Percentiles rank a stretch among this genome's conserved stretches.
These are phyloP conservation scores for Sanghuangporus baumii DNA, from an alignment of 1,284 basidiomycete species.

Conservation along the genomic window DNA sequence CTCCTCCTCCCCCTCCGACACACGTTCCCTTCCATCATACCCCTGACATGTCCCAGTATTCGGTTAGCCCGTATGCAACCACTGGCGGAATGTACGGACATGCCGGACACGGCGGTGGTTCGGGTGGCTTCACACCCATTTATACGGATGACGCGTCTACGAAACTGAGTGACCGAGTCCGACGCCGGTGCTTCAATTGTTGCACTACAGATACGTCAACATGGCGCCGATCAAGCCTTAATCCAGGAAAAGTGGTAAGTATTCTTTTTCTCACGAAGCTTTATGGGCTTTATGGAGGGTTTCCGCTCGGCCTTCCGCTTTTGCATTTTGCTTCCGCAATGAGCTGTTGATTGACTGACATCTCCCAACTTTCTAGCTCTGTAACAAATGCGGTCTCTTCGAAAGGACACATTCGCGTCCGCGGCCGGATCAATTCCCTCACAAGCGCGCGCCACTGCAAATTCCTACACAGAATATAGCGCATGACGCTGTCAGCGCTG, in stretches of 20 bases:
- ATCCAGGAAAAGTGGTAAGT: conserved; percentile 76
- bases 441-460: conserved; percentile 66
- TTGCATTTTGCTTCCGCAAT: background rate
- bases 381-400: conserved; percentile 81
- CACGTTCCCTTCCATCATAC: conserved; percentile 25
- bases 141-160: conserved; percentile 73
- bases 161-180: conserved; percentile 68
- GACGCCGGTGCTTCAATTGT: conserved; percentile 74
- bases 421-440: conserved; percentile 74
- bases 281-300: background rate
- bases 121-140: conserved; percentile 23
- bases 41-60: conserved; percentile 24
- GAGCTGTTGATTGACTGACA: background rate
- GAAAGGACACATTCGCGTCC: conserved; percentile 77
- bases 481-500: background rate
- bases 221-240: conserved; percentile 71
- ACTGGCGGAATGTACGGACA: background rate
- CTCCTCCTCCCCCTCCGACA: conserved; percentile 5
- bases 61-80: conserved; percentile 21
- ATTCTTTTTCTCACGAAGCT: conserved; percentile 2
- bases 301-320: background rate
- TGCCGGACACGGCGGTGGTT: conserved; percentile 7
- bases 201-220: conserved; percentile 80
- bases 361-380: conserved; percentile 43
- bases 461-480: conserved; percentile 26